phyloP scores from a whole-genome alignment of 192 early-diverging fungal species.

The Coemansia pectinata region DNA sequence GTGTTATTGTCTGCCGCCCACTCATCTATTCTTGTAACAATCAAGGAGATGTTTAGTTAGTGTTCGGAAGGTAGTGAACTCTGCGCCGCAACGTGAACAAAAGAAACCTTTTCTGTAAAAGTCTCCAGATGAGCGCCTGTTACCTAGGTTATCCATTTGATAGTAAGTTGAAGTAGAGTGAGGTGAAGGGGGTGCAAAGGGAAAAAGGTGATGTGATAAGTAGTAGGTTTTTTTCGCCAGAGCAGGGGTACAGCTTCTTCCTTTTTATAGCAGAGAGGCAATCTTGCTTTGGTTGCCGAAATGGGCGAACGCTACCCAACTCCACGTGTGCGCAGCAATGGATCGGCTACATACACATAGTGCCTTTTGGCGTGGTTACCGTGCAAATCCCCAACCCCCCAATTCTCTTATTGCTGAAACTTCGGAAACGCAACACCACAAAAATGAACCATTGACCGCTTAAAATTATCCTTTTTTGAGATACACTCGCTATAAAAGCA shows the following conservation, averaged over 20 bases:
- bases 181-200: background rate
- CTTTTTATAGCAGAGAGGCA: background rate
- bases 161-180: background rate
- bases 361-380: background rate
- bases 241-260: background rate
- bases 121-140: background rate
- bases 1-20: background rate
- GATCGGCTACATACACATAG: background rate
- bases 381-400: background rate
- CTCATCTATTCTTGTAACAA: background rate
- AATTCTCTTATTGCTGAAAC: background rate
- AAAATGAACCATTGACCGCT: background rate
- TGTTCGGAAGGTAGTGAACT: background rate
- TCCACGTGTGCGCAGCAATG: background rate
- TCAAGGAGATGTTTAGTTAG: background rate
- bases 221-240: background rate
- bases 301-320: background rate
- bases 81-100: background rate
- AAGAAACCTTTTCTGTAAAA: background rate
- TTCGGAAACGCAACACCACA: background rate
- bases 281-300: background rate
- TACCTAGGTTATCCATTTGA: background rate
- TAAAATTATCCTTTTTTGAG: too few species aligned
- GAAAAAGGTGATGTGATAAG: background rate
- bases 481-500: too few species aligned